Conservation (phyloP, 306 rosid species). For the Sindora glabra region DNA sequence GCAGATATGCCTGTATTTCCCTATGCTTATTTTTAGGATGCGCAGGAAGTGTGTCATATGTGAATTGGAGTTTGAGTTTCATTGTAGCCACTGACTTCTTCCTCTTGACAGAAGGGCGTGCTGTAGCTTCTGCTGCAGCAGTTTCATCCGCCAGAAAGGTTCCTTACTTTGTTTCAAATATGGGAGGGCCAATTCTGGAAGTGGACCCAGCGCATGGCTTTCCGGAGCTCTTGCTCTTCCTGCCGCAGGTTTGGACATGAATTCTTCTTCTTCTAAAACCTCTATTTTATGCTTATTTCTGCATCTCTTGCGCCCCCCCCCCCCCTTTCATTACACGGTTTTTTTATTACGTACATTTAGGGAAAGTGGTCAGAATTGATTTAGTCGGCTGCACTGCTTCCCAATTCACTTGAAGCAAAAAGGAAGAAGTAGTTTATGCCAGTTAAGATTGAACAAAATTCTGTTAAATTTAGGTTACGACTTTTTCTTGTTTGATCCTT, state of each 20-base stretch:
- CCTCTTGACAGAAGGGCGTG: constrained; percentile 51
- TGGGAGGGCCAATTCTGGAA: constrained; percentile 39
- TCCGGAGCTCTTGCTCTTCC: constrained; percentile 71
- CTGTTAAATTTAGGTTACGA: not conserved
- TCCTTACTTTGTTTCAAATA: constrained; percentile 38
- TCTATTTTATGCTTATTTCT: not conserved
- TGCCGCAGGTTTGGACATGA: constrained; percentile 51
- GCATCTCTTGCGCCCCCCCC: not conserved
- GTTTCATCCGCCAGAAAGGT: constrained; percentile 36
- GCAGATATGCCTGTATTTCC: not conserved
- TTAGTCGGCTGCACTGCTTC: not conserved
- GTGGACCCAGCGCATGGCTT: constrained; percentile 50
- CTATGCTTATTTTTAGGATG: not conserved
- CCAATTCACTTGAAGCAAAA: not conserved
- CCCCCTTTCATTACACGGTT: no score
- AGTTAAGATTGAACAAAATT: not conserved
- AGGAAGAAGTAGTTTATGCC: not conserved
- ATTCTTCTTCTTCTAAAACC: not conserved
- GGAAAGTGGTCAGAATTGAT: not conserved
- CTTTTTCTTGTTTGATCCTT: not conserved
- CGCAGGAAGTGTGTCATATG: not conserved
- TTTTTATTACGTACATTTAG: not conserved
- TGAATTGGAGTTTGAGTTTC: not conserved
- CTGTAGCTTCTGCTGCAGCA: constrained; percentile 59
- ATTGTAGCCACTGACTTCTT: not conserved